These are phyloP conservation scores for Rhodotorula sphaerocarpa DNA, from an alignment of 768 basidiomycete genomes.

Conservation along the genomic window DNA sequence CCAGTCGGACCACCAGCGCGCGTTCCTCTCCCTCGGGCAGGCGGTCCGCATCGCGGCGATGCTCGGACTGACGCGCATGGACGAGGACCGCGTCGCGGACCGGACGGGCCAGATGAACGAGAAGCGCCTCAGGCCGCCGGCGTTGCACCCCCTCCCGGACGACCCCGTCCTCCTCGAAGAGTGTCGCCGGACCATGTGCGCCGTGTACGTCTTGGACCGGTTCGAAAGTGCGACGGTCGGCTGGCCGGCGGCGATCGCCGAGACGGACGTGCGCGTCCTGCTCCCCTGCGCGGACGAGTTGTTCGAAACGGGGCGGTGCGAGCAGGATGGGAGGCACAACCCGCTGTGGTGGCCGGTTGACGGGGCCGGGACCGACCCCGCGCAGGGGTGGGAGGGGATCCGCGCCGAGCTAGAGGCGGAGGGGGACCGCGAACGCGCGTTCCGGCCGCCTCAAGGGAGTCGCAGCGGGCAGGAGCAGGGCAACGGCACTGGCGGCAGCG, in stretches of 20 bases:
- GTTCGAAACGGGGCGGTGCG: constrained; percentile 16
- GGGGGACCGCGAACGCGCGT: too few relatives aligned
- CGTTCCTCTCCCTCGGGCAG: constrained; percentile 28
- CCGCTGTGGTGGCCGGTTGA: constrained; percentile 30
- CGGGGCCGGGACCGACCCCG: neutral
- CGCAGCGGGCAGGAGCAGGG: neutral
- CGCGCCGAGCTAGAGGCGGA: constrained; percentile 13
- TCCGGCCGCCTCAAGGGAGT: too few relatives aligned
- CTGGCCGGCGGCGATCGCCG: constrained; percentile 29
- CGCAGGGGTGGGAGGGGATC: constrained; percentile 10
- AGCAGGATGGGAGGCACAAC: constrained; percentile 12
- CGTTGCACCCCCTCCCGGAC: constrained; percentile 24
- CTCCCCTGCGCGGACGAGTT: constrained; percentile 30
- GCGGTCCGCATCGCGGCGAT: constrained; percentile 33
- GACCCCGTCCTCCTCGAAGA: constrained; percentile 33
- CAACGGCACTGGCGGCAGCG: neutral
- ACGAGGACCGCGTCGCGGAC: constrained; percentile 29
- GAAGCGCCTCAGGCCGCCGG: constrained; percentile 30
- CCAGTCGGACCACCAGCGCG: constrained; percentile 31
- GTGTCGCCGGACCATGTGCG: constrained; percentile 32
- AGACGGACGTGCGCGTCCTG: constrained; percentile 29
- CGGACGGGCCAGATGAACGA: constrained; percentile 10
- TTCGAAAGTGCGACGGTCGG: constrained; percentile 30
- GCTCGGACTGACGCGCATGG: constrained; percentile 33
- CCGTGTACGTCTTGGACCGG: constrained; percentile 32